phyloP scores from a whole-genome alignment of 1,284 basidiomycete genomes.

The Leccinum pachyderme region DNA sequence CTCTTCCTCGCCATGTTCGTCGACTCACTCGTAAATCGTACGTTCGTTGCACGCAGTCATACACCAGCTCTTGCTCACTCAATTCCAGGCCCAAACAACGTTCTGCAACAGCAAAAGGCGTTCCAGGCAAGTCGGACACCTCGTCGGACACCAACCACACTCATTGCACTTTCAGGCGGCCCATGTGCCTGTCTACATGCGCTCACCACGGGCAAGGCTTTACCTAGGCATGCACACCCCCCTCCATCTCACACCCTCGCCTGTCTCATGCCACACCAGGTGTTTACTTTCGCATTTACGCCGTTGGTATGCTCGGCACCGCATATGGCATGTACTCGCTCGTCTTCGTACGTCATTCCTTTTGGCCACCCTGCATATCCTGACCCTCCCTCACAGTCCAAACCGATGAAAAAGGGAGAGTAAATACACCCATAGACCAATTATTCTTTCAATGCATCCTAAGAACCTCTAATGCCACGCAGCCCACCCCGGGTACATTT shows the following conservation, averaged over 20 bases:
- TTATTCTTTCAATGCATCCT: constrained; percentile 12
- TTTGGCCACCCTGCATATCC: not conserved
- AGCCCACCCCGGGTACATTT: constrained; percentile 87
- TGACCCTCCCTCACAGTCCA: constrained; percentile 11
- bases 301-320: constrained; percentile 52
- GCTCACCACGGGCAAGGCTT: constrained; percentile 45
- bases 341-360: constrained; percentile 45
- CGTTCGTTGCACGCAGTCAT: not conserved
- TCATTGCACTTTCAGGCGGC: constrained; percentile 28
- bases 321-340: constrained; percentile 50
- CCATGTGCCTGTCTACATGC: constrained; percentile 44
- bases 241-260: not conserved
- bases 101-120: constrained; percentile 60
- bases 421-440: constrained; percentile 18
- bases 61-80: not conserved
- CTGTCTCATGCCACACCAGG: constrained; percentile 40
- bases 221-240: constrained; percentile 42
- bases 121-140: constrained; percentile 53
- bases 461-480: constrained; percentile 72
- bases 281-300: constrained; percentile 52
- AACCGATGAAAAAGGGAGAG: constrained; percentile 24
- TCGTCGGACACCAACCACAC: not conserved
- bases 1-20: constrained; percentile 42
- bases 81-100: constrained; percentile 53
- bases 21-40: constrained; percentile 55